Base-by-base conservation (phyloP, 1,139 yeast genomes). In the Candida sojae region DNA sequence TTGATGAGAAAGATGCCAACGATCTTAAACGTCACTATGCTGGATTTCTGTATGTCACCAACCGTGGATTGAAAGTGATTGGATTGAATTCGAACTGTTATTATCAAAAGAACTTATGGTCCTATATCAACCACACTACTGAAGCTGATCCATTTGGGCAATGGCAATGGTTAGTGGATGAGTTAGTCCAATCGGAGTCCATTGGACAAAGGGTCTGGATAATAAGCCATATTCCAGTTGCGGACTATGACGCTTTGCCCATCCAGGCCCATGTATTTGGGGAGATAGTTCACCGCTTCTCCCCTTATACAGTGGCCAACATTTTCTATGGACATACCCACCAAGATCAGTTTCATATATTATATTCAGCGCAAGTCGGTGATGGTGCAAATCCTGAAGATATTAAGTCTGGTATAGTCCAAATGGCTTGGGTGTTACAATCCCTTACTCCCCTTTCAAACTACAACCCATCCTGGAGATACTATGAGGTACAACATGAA, bases 291-390 rank as follows among this genome's bases (percentile, higher is more conserved):
- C 82, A 83, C 56, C 74, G 91, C 58, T 86, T 84, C 61, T 79
- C 87, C 37, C 89, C 89, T 23, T 78, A 76, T 57, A 82, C 87
- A 8, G 82, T 86, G 62, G 86, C 89, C 9, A 84, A 79, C 45
- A 70, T 84, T 12, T 86, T 86, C 67, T 84, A 77, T 60, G 92
- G 90, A 2, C 91, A 86, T 60, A 84, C 88, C 6, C 92, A 86
- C 58, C 69, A 71, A 54, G 92, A 86, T 62, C 86, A 84, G 62
- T 84, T 83, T 68, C 75, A 79, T 44, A 70, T 85, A 7, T 64
- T 82, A 45, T 83, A 83, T 57, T 71, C 75, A 6, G 21, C 3
- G 21, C 21, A 17, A 17, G 21, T 17, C 21, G 21, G 21, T 17
- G 21, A 17, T 17, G 21, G 21, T 63, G 75, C 21, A 66, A 70